A percentile compares a stretch with the other conserved stretches of the same genome.
Conservation (phyloP, 805 yeast species). For the Clavispora asparagi region DNA sequence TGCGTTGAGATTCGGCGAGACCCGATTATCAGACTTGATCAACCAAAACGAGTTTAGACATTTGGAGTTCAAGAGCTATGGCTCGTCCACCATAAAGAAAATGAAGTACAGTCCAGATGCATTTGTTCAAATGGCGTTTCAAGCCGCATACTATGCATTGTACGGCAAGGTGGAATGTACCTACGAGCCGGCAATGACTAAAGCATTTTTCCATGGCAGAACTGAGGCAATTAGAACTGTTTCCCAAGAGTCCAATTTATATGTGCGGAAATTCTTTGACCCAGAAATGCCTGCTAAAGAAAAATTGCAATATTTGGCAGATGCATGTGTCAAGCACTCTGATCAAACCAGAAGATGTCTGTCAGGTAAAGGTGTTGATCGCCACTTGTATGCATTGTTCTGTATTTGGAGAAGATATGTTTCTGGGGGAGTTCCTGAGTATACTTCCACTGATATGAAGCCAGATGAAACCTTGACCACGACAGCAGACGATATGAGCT, state of each 20-base stretch:
- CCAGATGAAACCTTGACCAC: constrained; percentile 8
- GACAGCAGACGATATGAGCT: constrained; percentile 6
- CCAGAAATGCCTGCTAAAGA: constrained; percentile 49
- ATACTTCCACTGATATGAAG: constrained; percentile 5
- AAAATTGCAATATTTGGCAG: constrained; percentile 54
- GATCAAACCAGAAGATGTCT: constrained; percentile 64
- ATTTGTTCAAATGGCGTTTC: constrained; percentile 88
- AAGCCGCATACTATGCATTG: constrained; percentile 84
- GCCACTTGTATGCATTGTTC: constrained; percentile 82
- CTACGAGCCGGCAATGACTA: constrained; percentile 96
- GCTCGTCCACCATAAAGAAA: constrained; percentile 71
- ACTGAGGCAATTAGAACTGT: constrained; percentile 91
- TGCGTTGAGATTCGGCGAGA: constrained; percentile 85
- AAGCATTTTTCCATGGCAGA: constrained; percentile 79
- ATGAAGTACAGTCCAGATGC: constrained; percentile 94
- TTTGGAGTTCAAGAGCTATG: constrained; percentile 67
- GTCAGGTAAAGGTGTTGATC: constrained; percentile 82
- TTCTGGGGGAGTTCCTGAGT: constrained; percentile 16
- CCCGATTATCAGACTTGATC: constrained; percentile 79
- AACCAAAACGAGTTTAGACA: constrained; percentile 85
- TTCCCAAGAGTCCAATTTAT: constrained; percentile 69
- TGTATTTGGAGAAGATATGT: constrained; percentile 78
- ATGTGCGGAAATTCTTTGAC: constrained; percentile 82
- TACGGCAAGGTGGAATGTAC: constrained; percentile 93
- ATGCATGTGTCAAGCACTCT: constrained; percentile 70